Evolutionary conservation across 148 eudicot species (phyloP), one percentile per base, ranked within the genome.

Genomic region (Camellia granthamiana): DNA sequence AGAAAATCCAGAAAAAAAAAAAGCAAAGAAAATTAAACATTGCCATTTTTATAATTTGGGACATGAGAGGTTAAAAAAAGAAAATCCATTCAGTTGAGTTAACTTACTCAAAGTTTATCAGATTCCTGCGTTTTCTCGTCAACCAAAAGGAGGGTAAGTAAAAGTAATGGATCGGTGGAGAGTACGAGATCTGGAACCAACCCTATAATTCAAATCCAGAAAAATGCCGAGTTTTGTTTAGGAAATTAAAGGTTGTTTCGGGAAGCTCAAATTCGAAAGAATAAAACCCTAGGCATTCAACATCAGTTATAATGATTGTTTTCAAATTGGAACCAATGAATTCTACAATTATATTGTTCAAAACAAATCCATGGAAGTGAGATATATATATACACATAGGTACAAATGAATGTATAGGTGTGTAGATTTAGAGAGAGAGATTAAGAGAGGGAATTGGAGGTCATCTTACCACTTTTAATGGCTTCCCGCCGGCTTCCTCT

Each of bases 161-260:
- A 14, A 76, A 60, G 1, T 7, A n/a, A 18, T 3, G 49, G 23
- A 59, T 58, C 65, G 52, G 52, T 49, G 16, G 14, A 75, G 30
- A 46, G 8, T 62, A 69, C 59, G 81, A 79, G 76, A 79, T 79
- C 81, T 60, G 68, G 67, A 69, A 71, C 67, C 55, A 44, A 13
- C 6, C 81, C 76, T 7, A 60, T 11, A 71, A 69, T 58, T 71
- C 67, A 79, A 55, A 79, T 69, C 10, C 65, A 69, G 3, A 43
- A 41, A n/a, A 54, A 43, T 1, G 14, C 5, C 18, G 15, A 41
- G 21, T 7, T 75, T 0, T 30, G 38, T 21, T 21, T 46, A 56
- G 41, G 41, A 71, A 71, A 71, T 11, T 0, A 49, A 71, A 71
- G 13, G 38, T 43, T 6, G 58, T 3, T 71, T 71, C 75, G 10